Evolutionary conservation across 2,329 filamentous ascomycete species (phyloP), one percentile per base, ranked within the genome.

Genomic region (Xylariales sp.): DNA sequence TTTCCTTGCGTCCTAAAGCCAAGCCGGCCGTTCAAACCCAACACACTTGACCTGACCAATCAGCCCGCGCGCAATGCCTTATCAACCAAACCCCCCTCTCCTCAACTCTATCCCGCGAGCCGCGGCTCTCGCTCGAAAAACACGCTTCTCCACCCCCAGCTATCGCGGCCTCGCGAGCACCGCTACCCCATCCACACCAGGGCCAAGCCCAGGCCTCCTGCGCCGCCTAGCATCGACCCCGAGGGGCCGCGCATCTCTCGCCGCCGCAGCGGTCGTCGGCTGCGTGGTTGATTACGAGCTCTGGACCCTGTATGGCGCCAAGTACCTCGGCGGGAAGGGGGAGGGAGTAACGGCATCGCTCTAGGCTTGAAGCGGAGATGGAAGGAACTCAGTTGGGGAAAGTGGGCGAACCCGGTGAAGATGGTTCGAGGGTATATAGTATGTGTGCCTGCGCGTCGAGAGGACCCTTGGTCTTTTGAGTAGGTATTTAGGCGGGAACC

Each of bases 271-370:
- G 2, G 8, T 45, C 41, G 61, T 61, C 16, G 58, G 57, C 1
- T 65, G 56, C n/a, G 54, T 34, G 30, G 4, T 67, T n/a, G 57
- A 68, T n/a, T 68, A 70, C 41, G 65, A 64, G 28, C 62, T 71
- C 23, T 71, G 67, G 69, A 57, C 39, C 16, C 48, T 45, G n/a
- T 67, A 67, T 28, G 60, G 64, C 14, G 50, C 60, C 12, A 69
- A 64, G 61, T 64, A 64, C 50, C 59, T 69, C 30, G 16, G 32
- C 14, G 48, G 28, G 8, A 67, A 67, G 23, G 52, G 36, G 28
- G 28, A 34, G 45, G 53, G 34, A 55, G 54, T 58, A 39, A 43
- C 12, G 39, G 41, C 43, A 36, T 43, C 8, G 43, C 36, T n/a
- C 23, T 43, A 36, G 9, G 10, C 10, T 30, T 32, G 30, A 30